phyloP scores from a whole-genome alignment of 768 basidiomycete genomes.

The Dacryopinax primogenitus region DNA sequence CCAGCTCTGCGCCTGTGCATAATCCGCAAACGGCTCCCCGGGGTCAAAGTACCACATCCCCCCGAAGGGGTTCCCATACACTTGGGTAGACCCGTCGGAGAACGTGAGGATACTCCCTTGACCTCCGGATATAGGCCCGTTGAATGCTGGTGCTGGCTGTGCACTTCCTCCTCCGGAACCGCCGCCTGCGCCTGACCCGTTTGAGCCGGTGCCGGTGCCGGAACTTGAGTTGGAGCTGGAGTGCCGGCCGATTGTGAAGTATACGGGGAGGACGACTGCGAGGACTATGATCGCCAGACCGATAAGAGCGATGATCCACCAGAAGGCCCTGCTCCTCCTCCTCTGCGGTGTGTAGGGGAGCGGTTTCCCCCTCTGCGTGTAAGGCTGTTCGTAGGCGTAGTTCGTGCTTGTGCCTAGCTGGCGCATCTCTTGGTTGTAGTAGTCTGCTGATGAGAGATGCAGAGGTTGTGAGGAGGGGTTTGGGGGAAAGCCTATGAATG shows the following conservation, averaged over 20 bases:
- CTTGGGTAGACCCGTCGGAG: constrained; percentile 58
- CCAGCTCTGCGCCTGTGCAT: constrained; percentile 64
- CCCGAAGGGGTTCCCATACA: constrained; percentile 64
- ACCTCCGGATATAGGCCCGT: constrained; percentile 38
- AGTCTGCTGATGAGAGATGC: neutral
- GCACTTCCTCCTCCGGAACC: neutral
- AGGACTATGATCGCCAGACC: constrained; percentile 14
- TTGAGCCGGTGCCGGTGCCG: neutral
- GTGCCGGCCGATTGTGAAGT: constrained; percentile 16
- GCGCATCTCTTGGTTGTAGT: neutral
- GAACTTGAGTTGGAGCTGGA: neutral
- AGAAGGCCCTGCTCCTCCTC: neutral
- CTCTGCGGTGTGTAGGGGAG: neutral
- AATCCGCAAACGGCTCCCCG: constrained; percentile 60
- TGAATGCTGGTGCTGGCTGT: constrained; percentile 4
- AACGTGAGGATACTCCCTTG: constrained; percentile 54
- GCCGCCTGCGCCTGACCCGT: neutral
- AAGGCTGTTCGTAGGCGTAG: neutral
- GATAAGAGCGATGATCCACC: constrained; percentile 10
- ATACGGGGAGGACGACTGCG: constrained; percentile 19
- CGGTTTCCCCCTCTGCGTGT: neutral
- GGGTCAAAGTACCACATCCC: constrained; percentile 50
- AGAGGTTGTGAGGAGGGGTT: neutral
- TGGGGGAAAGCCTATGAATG: neutral
- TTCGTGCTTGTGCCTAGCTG: neutral